These are phyloP conservation scores for Diutina mesorugosa DNA, from an alignment of 1,139 yeast species.

Conservation along the genomic window DNA sequence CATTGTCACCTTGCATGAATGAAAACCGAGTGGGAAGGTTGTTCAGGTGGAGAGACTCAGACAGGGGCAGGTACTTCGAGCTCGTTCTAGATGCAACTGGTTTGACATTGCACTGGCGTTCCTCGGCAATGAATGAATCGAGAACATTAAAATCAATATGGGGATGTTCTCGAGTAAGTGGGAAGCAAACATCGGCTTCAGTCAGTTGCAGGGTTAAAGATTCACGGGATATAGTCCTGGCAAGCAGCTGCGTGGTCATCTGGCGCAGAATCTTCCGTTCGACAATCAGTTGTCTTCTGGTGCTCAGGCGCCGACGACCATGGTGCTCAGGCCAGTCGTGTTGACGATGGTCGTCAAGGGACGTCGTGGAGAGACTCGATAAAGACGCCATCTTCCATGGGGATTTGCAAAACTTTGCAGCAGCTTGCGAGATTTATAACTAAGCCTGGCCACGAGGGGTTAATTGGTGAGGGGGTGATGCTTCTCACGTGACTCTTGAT, in stretches of 20 bases:
- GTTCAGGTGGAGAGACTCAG: background rate
- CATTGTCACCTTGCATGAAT: slow-evolving; percentile 75
- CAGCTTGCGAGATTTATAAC: background rate
- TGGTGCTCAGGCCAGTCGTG: background rate
- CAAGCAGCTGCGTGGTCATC: background rate
- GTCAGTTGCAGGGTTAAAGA: slow-evolving; percentile 19
- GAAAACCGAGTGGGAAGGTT: slow-evolving; percentile 52
- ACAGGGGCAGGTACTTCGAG: background rate
- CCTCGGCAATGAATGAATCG: background rate
- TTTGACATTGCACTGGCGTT: background rate
- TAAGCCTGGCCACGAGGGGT: background rate
- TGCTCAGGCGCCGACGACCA: background rate
- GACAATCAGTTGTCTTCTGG: background rate
- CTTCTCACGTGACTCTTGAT: background rate
- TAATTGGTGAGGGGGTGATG: background rate
- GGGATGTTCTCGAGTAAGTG: slow-evolving; percentile 66
- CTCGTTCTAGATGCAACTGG: background rate
- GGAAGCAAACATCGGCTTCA: slow-evolving; percentile 96
- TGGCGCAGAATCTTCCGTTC: background rate
- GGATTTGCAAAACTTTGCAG: background rate
- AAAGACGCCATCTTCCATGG: background rate
- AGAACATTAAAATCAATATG: slow-evolving; percentile 12
- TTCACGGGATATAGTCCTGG: background rate
- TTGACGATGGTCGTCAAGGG: background rate
- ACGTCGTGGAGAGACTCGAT: background rate